Percentiles rank a stretch among this genome's conserved stretches.
Evolutionary conservation across 768 basidiomycete species (phyloP).

Genomic region (Kwoniella sp.): DNA sequence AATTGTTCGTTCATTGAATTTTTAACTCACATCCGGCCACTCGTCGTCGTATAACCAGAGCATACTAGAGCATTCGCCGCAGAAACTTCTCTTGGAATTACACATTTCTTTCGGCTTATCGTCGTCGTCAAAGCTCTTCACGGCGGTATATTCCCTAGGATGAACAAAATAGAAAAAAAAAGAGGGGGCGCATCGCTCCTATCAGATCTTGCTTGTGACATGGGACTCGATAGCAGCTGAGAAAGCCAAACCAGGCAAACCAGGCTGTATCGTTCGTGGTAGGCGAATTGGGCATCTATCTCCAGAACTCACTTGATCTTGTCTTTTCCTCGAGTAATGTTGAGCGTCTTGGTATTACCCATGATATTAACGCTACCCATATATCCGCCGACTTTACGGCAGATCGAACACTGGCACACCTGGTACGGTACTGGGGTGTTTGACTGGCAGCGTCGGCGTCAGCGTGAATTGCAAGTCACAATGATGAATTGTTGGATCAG

Average conservation of each 20-base stretch:
- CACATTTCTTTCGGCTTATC: constrained; percentile 40
- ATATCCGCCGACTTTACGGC: constrained; percentile 54
- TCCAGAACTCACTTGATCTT: constrained; percentile 51
- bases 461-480: too few species aligned
- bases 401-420: constrained; percentile 55
- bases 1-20: too few species aligned
- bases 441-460: constrained; percentile 28
- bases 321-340: constrained; percentile 49
- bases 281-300: too few species aligned
- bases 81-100: constrained; percentile 48
- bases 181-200: too few species aligned
- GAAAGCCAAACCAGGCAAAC: background rate
- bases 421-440: constrained; percentile 55
- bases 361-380: constrained; percentile 56
- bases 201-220: too few species aligned
- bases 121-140: constrained; percentile 39
- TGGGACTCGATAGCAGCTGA: too few species aligned
- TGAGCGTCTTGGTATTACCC: constrained; percentile 51
- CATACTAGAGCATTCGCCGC: constrained; percentile 51
- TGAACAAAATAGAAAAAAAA: too few species aligned
- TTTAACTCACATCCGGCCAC: constrained; percentile 50
- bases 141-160: constrained; percentile 45
- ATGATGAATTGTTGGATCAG: too few species aligned
- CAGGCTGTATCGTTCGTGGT: too few species aligned
- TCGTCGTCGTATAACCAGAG: constrained; percentile 53